Percentiles rank a stretch among this genome's conserved stretches.
phyloP scores from a whole-genome alignment of 2,329 filamentous ascomycete genomes.

The Fusarium sarcochroum region DNA sequence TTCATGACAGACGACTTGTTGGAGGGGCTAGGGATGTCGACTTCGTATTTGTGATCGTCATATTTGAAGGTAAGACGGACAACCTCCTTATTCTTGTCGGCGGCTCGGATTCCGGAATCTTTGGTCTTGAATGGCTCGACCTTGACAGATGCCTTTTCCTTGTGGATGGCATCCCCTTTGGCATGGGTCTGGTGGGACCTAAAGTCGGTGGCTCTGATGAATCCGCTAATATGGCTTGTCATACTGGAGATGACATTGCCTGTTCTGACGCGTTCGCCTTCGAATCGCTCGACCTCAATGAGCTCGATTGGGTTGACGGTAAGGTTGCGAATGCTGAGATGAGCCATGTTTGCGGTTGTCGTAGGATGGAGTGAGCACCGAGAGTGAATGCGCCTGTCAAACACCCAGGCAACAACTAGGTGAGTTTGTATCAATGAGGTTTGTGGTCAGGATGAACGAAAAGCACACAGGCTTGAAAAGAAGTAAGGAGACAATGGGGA shows the following conservation, averaged over 20 bases:
- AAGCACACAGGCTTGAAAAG: not conserved
- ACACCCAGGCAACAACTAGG: not conserved
- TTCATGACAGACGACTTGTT: constrained; percentile 72
- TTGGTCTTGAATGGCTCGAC: constrained; percentile 78
- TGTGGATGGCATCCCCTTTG: constrained; percentile 72
- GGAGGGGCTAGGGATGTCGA: constrained; percentile 77
- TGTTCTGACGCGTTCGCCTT: constrained; percentile 61
- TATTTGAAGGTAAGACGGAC: constrained; percentile 82
- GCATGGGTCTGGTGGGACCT: constrained; percentile 52
- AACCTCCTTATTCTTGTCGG: constrained; percentile 73
- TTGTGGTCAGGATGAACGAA: not conserved
- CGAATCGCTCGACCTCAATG: constrained; percentile 80
- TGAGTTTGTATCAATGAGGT: not conserved
- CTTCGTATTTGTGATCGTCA: constrained; percentile 70
- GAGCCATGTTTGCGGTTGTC: constrained; percentile 57
- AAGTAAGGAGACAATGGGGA: constrained; percentile 3
- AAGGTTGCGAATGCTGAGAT: constrained; percentile 85
- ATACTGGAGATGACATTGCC: constrained; percentile 62
- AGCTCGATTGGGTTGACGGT: constrained; percentile 81
- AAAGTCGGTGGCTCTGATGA: constrained; percentile 60
- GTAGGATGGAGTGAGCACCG: constrained; percentile 1
- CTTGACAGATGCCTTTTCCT: constrained; percentile 72
- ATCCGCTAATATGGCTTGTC: constrained; percentile 58
- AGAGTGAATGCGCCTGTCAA: constrained; percentile 15
- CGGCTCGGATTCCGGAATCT: constrained; percentile 68